A percentile compares a stretch with the other conserved stretches of the same genome.
These are phyloP conservation scores for Aspergillus fumigatiaffinis DNA, from an alignment of 2,329 filamentous ascomycete genomes.

Conservation along the genomic window DNA sequence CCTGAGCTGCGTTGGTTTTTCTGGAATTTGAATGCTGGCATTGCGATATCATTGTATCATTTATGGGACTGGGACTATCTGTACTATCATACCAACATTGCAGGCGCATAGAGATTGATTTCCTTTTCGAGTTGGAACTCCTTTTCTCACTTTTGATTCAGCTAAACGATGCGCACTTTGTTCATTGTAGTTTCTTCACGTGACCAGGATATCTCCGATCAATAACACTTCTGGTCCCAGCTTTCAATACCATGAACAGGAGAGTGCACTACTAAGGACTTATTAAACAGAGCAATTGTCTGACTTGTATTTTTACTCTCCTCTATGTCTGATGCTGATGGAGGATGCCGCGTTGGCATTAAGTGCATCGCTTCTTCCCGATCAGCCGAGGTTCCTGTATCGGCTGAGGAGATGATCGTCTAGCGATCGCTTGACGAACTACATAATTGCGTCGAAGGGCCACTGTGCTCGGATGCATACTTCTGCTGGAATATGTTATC, in stretches of 20 bases:
- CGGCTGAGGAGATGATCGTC: not conserved
- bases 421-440: not conserved
- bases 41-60: constrained; percentile 24
- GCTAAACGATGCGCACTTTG: not conserved
- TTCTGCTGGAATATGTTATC: not conserved
- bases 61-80: constrained; percentile 18
- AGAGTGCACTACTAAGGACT: not conserved
- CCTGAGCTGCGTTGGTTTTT: constrained; percentile 8
- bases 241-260: not conserved
- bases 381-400: constrained; percentile 2
- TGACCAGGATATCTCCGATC: not conserved
- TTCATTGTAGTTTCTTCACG: not conserved
- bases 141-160: not conserved
- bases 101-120: constrained; percentile 27
- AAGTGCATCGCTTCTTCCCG: not conserved
- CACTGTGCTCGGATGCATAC: not conserved
- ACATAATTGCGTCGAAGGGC: not conserved
- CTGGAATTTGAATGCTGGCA: constrained; percentile 3
- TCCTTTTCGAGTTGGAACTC: not conserved
- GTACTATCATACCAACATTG: constrained; percentile 26
- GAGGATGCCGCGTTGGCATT: not conserved
- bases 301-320: not conserved
- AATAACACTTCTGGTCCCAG: not conserved
- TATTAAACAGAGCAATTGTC: not conserved
- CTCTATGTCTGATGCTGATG: not conserved